A percentile compares a stretch with the other conserved stretches of the same genome.
Evolutionary conservation across 1,284 basidiomycete genomes (phyloP).

Genomic region (Rhodotorula mucilaginosa): DNA sequence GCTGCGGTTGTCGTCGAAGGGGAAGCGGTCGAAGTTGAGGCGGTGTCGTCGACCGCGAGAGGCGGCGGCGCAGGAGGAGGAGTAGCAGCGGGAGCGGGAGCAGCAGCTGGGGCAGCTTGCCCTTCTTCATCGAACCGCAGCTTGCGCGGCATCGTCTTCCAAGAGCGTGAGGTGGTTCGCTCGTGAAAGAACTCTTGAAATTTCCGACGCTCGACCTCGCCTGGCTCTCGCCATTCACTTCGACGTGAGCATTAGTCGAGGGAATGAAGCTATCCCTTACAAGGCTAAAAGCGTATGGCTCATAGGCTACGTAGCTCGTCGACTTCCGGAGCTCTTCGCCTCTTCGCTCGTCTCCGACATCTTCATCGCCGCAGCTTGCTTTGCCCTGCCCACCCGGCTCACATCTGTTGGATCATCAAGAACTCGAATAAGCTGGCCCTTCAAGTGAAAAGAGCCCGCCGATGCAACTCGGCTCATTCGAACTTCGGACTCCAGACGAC

Average conservation of each 20-base stretch:
- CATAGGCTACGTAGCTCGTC: not conserved
- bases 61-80: not conserved
- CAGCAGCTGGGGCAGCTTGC: not conserved
- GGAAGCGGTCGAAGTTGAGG: not conserved
- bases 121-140: slow-evolving; percentile 1
- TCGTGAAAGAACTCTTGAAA: not conserved
- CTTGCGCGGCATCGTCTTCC: not conserved
- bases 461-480: no score
- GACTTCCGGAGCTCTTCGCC: not conserved
- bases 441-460: no score
- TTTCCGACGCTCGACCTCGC: not conserved
- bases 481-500: no score
- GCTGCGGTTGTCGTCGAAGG: not conserved
- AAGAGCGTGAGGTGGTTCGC: not conserved
- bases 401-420: no score
- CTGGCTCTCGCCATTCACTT: not conserved
- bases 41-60: not conserved
- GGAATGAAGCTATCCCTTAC: no score
- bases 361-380: not conserved
- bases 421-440: no score
- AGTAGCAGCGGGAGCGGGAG: no score
- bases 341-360: not conserved
- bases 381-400: not conserved
- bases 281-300: no score
- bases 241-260: no score